These are phyloP conservation scores for Musa beccarii DNA, from an alignment of 176 grass and related monocot species.

Conservation along the genomic window DNA sequence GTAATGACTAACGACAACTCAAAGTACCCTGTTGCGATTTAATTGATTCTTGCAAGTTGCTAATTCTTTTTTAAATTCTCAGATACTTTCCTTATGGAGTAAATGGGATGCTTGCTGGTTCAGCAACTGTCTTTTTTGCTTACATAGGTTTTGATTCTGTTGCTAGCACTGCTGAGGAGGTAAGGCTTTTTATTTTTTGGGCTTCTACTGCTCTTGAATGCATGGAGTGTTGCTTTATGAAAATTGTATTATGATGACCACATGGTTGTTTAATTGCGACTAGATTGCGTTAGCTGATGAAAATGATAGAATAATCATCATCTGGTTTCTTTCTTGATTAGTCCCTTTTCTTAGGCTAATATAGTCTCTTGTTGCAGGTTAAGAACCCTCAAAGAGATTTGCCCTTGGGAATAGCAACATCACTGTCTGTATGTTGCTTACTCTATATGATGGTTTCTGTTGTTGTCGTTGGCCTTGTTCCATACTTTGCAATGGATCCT, in stretches of 20 bases:
- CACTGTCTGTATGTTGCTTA: constrained; percentile 62
- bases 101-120: constrained; percentile 59
- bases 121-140: constrained; percentile 81
- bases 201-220: not conserved
- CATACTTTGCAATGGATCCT: constrained; percentile 61
- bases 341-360: not conserved
- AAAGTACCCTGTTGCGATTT: constrained; percentile 7
- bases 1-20: constrained; percentile 30
- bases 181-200: constrained; percentile 3
- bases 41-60: not conserved
- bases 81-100: constrained; percentile 80
- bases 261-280: not conserved
- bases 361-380: constrained; percentile 40
- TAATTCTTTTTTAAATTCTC: constrained; percentile 25
- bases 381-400: constrained; percentile 87
- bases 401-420: constrained; percentile 56
- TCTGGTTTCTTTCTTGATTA: not conserved
- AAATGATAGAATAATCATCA: not conserved
- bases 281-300: not conserved
- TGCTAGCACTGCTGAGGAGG: constrained; percentile 75
- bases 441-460: constrained; percentile 88
- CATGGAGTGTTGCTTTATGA: not conserved
- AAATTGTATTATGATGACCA: not conserved
- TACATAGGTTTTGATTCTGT: constrained; percentile 91
- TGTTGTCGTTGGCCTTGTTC: constrained; percentile 76